These are phyloP conservation scores for Rosellinia necatrix DNA, from an alignment of 2,329 filamentous ascomycete genomes.

Conservation along the genomic window DNA sequence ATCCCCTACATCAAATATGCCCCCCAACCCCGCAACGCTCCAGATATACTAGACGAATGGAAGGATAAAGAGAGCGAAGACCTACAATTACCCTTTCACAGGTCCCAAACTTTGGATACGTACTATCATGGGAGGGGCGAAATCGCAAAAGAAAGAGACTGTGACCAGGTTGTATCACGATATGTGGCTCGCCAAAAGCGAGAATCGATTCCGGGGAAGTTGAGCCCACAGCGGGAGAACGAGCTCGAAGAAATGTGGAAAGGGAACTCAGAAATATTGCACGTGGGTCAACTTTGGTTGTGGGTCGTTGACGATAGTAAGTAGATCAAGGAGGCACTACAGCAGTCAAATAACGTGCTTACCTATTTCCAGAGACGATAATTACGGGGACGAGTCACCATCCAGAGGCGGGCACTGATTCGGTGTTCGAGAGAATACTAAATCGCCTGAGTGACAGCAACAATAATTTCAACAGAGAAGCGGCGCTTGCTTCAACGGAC, in stretches of 20 bases:
- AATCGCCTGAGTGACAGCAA: neutral
- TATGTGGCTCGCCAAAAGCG: too few relatives aligned
- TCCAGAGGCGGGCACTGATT: neutral
- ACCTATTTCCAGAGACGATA: neutral
- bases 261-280: neutral
- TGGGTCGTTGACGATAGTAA: neutral
- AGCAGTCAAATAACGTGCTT: neutral
- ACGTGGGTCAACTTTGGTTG: neutral
- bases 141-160: neutral
- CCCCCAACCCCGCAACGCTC: neutral
- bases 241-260: neutral
- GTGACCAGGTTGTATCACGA: neutral
- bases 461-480: neutral
- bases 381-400: neutral
- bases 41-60: neutral
- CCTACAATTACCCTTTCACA: neutral
- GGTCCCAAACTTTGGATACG: neutral
- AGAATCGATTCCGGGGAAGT: too few relatives aligned
- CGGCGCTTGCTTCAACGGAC: neutral
- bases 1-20: neutral
- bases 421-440: neutral
- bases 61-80: neutral
- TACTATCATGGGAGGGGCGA: neutral
- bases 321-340: neutral
- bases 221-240: too few relatives aligned